These are phyloP conservation scores for Anthracocystis panici-leucophaei DNA, from an alignment of 1,284 basidiomycete species.

Conservation along the genomic window DNA sequence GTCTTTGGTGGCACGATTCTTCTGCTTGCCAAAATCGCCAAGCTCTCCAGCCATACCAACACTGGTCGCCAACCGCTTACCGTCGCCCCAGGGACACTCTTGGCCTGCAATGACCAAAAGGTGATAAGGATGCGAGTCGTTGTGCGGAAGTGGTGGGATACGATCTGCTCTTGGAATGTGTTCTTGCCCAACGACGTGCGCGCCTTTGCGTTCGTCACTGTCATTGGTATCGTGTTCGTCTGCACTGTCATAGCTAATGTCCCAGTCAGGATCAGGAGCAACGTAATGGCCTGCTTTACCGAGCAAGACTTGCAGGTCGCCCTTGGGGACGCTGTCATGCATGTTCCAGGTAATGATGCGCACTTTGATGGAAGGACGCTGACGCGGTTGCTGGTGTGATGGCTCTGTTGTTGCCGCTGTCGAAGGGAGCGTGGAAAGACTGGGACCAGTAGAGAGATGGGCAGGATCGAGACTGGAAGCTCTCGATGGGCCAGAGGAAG, in stretches of 20 bases:
- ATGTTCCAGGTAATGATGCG: constrained; percentile 73
- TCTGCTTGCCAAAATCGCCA: constrained; percentile 53
- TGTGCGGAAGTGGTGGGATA: constrained; percentile 60
- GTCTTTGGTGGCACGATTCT: constrained; percentile 41
- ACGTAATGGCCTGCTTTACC: constrained; percentile 76
- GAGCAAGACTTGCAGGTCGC: constrained; percentile 80
- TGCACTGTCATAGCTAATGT: constrained; percentile 45
- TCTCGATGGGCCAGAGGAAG: constrained; percentile 24
- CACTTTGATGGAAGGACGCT: constrained; percentile 70
- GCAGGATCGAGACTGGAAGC: constrained; percentile 42
- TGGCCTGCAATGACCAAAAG: constrained; percentile 84
- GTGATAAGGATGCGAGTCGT: constrained; percentile 79
- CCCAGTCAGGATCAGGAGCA: constrained; percentile 63
- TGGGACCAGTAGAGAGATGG: constrained; percentile 7
- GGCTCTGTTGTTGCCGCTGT: neutral
- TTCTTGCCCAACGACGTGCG: constrained; percentile 56
- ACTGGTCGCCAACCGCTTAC: constrained; percentile 56
- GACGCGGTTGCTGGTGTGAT: constrained; percentile 17
- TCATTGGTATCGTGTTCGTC: constrained; percentile 26
- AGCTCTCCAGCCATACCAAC: constrained; percentile 65
- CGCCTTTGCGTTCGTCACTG: constrained; percentile 19
- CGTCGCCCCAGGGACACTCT: constrained; percentile 68
- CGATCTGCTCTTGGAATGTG: constrained; percentile 51
- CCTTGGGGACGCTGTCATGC: constrained; percentile 74
- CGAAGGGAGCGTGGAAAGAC: neutral